phyloP scores from a whole-genome alignment of 345 rosid genomes.

The Lepidium africanum region DNA sequence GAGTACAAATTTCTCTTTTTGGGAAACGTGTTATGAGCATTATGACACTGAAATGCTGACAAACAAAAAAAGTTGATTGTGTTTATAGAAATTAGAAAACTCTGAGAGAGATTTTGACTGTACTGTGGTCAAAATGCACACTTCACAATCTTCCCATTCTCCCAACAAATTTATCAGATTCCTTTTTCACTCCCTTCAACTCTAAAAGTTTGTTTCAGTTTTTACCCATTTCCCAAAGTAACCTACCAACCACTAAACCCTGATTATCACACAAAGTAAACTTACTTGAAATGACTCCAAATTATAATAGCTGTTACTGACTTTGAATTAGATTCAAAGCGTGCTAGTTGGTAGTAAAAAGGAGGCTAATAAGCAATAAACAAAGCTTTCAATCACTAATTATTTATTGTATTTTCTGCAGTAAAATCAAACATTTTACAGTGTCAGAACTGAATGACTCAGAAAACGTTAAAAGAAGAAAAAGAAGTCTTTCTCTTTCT shows the following conservation, averaged over 20 bases:
- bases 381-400: neutral
- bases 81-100: conserved; percentile 9
- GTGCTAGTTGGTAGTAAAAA: conserved; percentile 1
- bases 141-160: conserved; percentile 25
- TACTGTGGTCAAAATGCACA: conserved; percentile 22
- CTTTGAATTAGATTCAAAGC: conserved; percentile 20
- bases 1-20: neutral
- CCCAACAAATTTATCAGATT: conserved; percentile 29
- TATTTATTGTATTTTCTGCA: conserved; percentile 1
- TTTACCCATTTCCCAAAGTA: conserved; percentile 7
- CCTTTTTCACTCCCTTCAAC: conserved; percentile 15
- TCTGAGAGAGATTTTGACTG: conserved; percentile 19
- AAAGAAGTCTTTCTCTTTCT: neutral
- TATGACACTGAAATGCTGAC: conserved; percentile 21
- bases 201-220: conserved; percentile 1
- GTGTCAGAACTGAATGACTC: conserved; percentile 8
- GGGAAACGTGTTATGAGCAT: neutral
- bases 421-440: conserved; percentile 23
- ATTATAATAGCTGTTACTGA: neutral
- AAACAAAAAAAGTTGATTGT: neutral
- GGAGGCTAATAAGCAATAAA: conserved; percentile 7
- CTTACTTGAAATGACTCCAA: neutral
- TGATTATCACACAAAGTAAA: neutral
- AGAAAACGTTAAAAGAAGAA: conserved; percentile 13
- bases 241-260: conserved; percentile 11